Base-by-base conservation (phyloP, 176 grass and related monocot species). In the Themeda triandra region DNA sequence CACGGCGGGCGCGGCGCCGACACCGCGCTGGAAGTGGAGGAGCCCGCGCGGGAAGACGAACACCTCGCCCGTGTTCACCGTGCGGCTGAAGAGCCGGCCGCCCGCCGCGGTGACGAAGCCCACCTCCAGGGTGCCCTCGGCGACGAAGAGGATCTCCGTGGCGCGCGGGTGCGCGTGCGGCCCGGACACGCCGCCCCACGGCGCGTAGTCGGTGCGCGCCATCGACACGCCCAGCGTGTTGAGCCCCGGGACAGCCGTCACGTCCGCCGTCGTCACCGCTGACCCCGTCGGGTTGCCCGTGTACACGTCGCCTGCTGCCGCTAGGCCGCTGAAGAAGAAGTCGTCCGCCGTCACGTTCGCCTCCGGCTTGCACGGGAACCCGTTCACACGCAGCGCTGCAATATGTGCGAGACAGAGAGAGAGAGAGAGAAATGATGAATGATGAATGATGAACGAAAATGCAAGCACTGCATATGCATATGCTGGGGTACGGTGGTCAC, bases 171-270 rank as follows among this genome's bases (percentile, higher is more conserved):
- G 94, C 4, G 37, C 29, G 87, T 96, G 94, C 39, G 94, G 94
- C 32, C 89, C 87, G 78, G 87, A 91, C 6, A 89, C 60, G 44
- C 94, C 89, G 4, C 89, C 91, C 71, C 87, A 85, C 28, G 90
- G 78, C 10, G 94, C 94, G 39, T 84, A 97, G 91, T 97, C 89
- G 7, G 72, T 49, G 23, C 87, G 94, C 63, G 91, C 76, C 87
- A 97, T 83, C 70, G 94, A 93, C 25, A 97, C 82, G 19, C 91
- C 91, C 5, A 93, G 72, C 0, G 94, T 90, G 85, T 97, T 93
- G 2, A 93, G 84, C 15, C 91, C 94, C 1, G 89, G 91, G 69
- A 97, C 11, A 27, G 21, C 63, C 69, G 49, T 6, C 12, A 86
- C 89, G 37, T 90, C 84, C 18, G 90, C 91, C 23, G 10, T 4